Percentiles rank a stretch among this genome's conserved stretches.
Evolutionary conservation across 495 filamentous ascomycete species (phyloP).

Genomic region (Hyaloscypha variabilis): DNA sequence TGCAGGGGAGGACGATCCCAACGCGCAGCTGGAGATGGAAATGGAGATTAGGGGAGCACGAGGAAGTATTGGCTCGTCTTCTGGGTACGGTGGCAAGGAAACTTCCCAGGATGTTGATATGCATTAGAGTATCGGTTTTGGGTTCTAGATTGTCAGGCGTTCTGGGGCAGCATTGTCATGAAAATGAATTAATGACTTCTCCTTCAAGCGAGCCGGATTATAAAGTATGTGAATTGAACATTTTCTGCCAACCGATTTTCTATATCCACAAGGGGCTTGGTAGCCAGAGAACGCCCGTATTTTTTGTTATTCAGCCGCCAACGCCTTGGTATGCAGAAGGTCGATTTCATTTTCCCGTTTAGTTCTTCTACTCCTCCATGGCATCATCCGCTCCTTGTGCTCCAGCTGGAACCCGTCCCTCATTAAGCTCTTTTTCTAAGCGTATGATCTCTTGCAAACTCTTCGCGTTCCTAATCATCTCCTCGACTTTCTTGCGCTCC

Average conservation of each 20-base stretch:
- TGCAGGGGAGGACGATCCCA: constrained; percentile 23
- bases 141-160: neutral
- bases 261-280: constrained; percentile 6
- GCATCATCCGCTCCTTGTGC: constrained; percentile 50
- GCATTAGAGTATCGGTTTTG: constrained; percentile 7
- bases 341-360: neutral
- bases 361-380: constrained; percentile 53
- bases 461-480: constrained; percentile 80
- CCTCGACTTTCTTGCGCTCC: constrained; percentile 70
- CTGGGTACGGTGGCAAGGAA: constrained; percentile 16
- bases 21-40: constrained; percentile 33
- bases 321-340: constrained; percentile 15
- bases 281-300: constrained; percentile 1
- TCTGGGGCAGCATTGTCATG: neutral
- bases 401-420: constrained; percentile 79
- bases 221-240: neutral
- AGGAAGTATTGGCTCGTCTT: constrained; percentile 13
- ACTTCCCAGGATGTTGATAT: constrained; percentile 55
- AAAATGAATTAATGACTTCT: constrained; percentile 1
- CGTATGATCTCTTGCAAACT: constrained; percentile 82
- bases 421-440: constrained; percentile 82
- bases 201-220: neutral
- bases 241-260: neutral
- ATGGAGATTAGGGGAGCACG: constrained; percentile 10
- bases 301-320: constrained; percentile 10